Percentiles rank a stretch among this genome's conserved stretches.
These are phyloP conservation scores for Barnettozyma pratensis DNA, from an alignment of 805 yeast genomes.

Conservation along the genomic window DNA sequence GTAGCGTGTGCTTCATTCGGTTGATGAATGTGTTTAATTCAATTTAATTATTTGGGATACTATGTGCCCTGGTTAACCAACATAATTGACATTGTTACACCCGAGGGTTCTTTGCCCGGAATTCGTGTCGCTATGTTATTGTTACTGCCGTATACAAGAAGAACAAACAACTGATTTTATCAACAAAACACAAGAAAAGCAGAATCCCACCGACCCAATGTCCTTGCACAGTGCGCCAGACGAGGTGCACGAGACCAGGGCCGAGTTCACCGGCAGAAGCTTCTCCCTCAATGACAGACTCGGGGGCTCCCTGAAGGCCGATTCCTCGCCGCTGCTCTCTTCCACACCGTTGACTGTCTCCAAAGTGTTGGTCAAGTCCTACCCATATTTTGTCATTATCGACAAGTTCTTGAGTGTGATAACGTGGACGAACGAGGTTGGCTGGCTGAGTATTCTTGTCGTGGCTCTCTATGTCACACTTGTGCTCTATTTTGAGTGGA, in stretches of 20 bases:
- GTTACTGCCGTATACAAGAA: too few species aligned
- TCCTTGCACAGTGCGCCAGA: constrained; percentile 13
- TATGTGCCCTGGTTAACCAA: too few species aligned
- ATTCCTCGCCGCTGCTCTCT: constrained; percentile 67
- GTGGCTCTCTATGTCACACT: constrained; percentile 49
- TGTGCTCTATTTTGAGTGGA: constrained; percentile 73
- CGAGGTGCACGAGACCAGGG: constrained; percentile 32
- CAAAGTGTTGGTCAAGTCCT: constrained; percentile 72
- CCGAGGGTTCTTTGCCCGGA: too few species aligned
- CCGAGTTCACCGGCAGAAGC: constrained; percentile 36
- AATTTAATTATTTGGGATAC: too few species aligned
- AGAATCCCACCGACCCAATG: constrained; percentile 5
- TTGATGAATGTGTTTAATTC: too few species aligned
- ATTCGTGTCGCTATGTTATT: too few species aligned
- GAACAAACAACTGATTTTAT: too few species aligned
- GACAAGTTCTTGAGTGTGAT: constrained; percentile 65
- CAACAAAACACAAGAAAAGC: not conserved
- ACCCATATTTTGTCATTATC: constrained; percentile 75
- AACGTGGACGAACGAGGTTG: constrained; percentile 90
- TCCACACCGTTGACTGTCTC: constrained; percentile 91
- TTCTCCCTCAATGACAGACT: constrained; percentile 15
- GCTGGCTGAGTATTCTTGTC: constrained; percentile 65
- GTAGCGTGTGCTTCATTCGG: not conserved
- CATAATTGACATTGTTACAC: too few species aligned
- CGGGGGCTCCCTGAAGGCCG: constrained; percentile 23